Conservation (phyloP, 495 filamentous ascomycete genomes). For the Neurospora hispaniola region DNA sequence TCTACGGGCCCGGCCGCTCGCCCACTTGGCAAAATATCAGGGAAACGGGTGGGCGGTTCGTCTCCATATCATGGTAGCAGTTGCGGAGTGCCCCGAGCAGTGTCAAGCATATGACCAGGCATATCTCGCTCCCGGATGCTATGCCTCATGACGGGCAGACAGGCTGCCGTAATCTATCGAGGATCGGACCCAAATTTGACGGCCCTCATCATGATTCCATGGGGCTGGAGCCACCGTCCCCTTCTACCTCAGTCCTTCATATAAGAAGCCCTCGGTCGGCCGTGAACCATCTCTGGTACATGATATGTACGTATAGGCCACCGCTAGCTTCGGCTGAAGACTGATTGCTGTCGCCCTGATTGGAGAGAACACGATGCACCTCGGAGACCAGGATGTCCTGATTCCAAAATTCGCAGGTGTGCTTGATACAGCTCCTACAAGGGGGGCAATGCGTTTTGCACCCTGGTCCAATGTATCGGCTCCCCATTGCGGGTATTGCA, state of each 20-base stretch:
- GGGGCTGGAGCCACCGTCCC: constrained; percentile 6
- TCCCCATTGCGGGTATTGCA: constrained; percentile 3
- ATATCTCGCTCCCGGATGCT: not conserved
- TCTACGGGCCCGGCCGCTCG: constrained; percentile 12
- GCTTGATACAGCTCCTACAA: not conserved
- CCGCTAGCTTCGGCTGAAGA: constrained; percentile 16
- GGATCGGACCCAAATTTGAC: constrained; percentile 11
- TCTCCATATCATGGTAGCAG: constrained; percentile 7
- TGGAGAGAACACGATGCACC: constrained; percentile 12
- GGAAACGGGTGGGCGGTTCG: constrained; percentile 9
- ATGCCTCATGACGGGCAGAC: constrained; percentile 14
- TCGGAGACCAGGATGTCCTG: constrained; percentile 13
- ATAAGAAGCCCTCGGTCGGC: constrained; percentile 5
- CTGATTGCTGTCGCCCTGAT: constrained; percentile 12
- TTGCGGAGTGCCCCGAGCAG: not conserved
- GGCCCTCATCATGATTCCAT: constrained; percentile 4
- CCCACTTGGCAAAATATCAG: constrained; percentile 8
- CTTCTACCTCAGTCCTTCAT: constrained; percentile 2
- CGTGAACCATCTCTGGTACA: constrained; percentile 3
- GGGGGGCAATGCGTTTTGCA: constrained; percentile 3
- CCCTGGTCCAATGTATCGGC: constrained; percentile 1
- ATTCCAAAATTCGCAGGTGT: constrained; percentile 9
- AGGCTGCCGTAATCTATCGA: constrained; percentile 3
- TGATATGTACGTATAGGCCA: constrained; percentile 6
- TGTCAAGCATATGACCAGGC: not conserved